Percentiles rank a stretch among this genome's conserved stretches.
These are phyloP conservation scores for Blepharisma japonicum DNA, from an alignment of 73 alveolate genomes.

Conservation along the genomic window DNA sequence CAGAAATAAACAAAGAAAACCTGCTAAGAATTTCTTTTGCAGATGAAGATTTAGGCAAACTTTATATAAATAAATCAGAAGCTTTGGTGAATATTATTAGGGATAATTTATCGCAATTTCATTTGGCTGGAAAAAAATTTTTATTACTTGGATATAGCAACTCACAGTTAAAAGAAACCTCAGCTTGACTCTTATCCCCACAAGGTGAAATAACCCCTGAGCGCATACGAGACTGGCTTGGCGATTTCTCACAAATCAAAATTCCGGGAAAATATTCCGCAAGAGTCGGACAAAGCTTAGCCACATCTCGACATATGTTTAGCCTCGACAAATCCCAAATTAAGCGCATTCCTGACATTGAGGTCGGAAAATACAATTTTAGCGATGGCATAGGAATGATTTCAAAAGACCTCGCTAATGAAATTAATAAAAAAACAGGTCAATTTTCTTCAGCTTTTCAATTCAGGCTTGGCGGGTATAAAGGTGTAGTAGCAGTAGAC, in stretches of 20 bases:
- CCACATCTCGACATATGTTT: constrained; percentile 44
- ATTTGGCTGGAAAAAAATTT: not conserved
- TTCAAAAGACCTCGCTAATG: constrained; percentile 12
- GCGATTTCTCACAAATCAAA: constrained; percentile 59
- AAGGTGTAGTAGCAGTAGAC: constrained; percentile 32
- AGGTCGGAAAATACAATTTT: constrained; percentile 32
- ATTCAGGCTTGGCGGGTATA: constrained; percentile 30
- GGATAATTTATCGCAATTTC: not conserved
- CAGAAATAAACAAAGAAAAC: not conserved
- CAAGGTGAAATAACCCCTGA: constrained; percentile 4
- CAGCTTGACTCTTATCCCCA: constrained; percentile 27
- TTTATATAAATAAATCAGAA: not conserved
- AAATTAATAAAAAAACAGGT: not conserved
- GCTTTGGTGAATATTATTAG: not conserved
- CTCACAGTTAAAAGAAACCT: constrained; percentile 30
- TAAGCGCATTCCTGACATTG: constrained; percentile 32
- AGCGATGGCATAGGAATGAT: constrained; percentile 39
- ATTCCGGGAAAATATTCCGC: constrained; percentile 59
- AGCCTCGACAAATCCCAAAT: constrained; percentile 27
- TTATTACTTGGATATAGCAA: constrained; percentile 22
- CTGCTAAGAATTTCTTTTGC: constrained; percentile 20
- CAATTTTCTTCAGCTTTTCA: constrained; percentile 20
- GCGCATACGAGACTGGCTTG: constrained; percentile 45
- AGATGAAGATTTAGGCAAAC: constrained; percentile 24
- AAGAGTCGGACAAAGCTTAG: constrained; percentile 69